Conservation (phyloP, 2,329 filamentous ascomycete species). For the Ascochyta lentis region DNA sequence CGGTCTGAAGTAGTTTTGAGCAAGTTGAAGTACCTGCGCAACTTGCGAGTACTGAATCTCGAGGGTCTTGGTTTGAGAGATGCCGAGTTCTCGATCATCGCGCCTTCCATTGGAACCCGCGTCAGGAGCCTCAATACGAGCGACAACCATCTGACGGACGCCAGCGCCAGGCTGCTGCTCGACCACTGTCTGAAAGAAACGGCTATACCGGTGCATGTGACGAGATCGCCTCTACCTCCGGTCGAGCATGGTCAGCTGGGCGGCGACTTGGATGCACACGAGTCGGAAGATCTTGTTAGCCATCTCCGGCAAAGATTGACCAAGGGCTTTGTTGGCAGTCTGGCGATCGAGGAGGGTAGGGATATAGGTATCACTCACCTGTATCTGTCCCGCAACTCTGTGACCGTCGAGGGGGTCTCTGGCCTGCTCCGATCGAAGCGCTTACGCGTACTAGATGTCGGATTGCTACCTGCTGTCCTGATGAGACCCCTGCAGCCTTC, state of each 20-base stretch:
- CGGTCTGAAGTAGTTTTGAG: constrained; percentile 58
- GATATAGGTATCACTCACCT: constrained; percentile 66
- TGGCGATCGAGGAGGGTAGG: constrained; percentile 63
- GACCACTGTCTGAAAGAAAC: constrained; percentile 57
- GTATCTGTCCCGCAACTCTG: constrained; percentile 62
- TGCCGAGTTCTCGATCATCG: constrained; percentile 59
- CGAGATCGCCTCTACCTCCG: constrained; percentile 27
- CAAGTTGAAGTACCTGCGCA: constrained; percentile 54
- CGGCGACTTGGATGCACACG: constrained; percentile 41
- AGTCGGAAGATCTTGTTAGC: constrained; percentile 59
- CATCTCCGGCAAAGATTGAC: constrained; percentile 54
- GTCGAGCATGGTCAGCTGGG: constrained; percentile 40
- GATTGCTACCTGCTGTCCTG: constrained; percentile 50
- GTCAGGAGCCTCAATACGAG: constrained; percentile 64
- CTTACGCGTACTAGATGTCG: constrained; percentile 63
- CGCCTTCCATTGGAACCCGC: constrained; percentile 58
- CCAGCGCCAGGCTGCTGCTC: constrained; percentile 59
- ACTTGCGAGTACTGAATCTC: constrained; percentile 64
- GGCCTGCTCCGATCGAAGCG: constrained; percentile 59
- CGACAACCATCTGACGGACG: constrained; percentile 64
- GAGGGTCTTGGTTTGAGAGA: constrained; percentile 62
- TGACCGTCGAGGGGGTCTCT: constrained; percentile 64
- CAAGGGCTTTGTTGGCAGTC: constrained; percentile 56
- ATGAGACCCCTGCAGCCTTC: constrained; percentile 31
- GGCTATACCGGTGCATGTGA: constrained; percentile 12